These are phyloP conservation scores for Imleria badia DNA, from an alignment of 768 basidiomycete species.

Conservation along the genomic window DNA sequence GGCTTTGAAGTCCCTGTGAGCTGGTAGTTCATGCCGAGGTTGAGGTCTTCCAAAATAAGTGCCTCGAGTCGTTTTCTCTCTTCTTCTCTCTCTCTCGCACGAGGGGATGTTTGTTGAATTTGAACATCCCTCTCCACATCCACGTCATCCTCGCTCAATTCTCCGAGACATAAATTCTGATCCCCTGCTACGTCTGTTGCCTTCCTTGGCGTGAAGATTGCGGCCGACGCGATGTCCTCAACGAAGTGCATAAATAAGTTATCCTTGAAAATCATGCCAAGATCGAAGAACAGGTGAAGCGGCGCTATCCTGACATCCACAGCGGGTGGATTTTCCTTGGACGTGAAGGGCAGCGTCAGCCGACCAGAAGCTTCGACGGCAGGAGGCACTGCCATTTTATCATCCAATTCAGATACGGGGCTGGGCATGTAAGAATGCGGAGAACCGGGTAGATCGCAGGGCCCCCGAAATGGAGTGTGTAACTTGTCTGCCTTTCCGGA, in stretches of 20 bases:
- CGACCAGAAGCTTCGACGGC: constrained; percentile 21
- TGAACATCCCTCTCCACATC: constrained; percentile 20
- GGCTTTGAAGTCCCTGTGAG: constrained; percentile 4
- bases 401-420: constrained; percentile 16
- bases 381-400: constrained; percentile 9
- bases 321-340: constrained; percentile 3
- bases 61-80: constrained; percentile 46
- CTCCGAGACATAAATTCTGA: not conserved
- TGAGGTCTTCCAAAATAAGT: constrained; percentile 57
- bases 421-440: constrained; percentile 19
- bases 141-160: constrained; percentile 11
- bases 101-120: constrained; percentile 21
- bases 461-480: constrained; percentile 19
- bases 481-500: constrained; percentile 15
- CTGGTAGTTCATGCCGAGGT: constrained; percentile 51
- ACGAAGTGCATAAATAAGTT: constrained; percentile 47
- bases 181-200: not conserved
- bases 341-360: not conserved
- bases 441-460: constrained; percentile 14
- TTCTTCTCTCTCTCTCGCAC: constrained; percentile 31
- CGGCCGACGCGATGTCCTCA: constrained; percentile 37
- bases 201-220: constrained; percentile 13
- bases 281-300: constrained; percentile 76
- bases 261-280: constrained; percentile 44
- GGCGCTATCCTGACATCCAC: constrained; percentile 50